Percentiles rank a stretch among this genome's conserved stretches.
These are phyloP conservation scores for Cadophora gregata DNA, from an alignment of 2,329 filamentous ascomycete genomes.

Conservation along the genomic window DNA sequence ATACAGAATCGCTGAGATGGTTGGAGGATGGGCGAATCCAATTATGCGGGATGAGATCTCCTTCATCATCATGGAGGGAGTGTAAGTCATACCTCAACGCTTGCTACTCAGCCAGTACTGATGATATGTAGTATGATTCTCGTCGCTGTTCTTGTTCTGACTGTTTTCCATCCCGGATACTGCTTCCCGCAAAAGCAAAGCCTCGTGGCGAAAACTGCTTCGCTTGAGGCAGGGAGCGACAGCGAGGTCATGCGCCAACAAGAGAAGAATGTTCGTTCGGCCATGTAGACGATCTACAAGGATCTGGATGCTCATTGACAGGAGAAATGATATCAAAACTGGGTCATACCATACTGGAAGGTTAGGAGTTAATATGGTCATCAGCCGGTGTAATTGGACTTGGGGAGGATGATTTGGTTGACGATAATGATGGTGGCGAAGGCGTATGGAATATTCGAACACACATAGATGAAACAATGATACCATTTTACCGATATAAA, in stretches of 20 bases:
- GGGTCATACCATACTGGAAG: background rate
- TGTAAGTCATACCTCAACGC: conserved; percentile 45
- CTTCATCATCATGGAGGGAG: conserved; percentile 64
- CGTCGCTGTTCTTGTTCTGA: conserved; percentile 53
- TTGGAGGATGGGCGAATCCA: conserved; percentile 65
- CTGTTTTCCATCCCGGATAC: conserved; percentile 51
- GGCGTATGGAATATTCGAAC: background rate
- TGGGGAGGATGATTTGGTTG: background rate
- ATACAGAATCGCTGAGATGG: conserved; percentile 61
- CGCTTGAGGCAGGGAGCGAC: conserved; percentile 16
- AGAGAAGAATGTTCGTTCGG: background rate
- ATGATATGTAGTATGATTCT: conserved; percentile 49
- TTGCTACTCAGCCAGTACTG: background rate
- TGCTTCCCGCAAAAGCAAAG: conserved; percentile 30
- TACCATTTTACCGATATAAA: background rate
- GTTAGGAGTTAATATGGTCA: background rate
- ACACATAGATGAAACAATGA: background rate
- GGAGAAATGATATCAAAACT: background rate
- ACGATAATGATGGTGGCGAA: no score
- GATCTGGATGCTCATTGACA: background rate
- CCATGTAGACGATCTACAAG: background rate
- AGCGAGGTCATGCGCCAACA: conserved; percentile 1
- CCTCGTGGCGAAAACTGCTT: background rate
- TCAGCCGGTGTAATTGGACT: no score
- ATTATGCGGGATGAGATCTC: conserved; percentile 68